Evolutionary conservation across 2,329 filamentous ascomycete genomes (phyloP), one percentile per base, ranked within the genome.

Genomic region (Nigrospora osmanthi): DNA sequence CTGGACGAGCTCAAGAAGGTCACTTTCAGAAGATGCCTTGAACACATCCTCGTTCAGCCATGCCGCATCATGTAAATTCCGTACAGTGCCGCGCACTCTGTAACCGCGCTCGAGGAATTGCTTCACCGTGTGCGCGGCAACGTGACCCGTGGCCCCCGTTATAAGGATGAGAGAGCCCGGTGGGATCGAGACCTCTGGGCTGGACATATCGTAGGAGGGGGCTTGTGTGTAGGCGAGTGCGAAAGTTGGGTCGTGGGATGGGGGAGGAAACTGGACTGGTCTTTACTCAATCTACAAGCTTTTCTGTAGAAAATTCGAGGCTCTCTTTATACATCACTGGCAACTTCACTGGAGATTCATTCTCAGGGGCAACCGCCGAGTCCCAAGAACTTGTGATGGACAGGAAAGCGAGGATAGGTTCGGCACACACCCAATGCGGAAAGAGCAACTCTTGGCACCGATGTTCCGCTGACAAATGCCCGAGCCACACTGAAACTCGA

Each of bases 1-100:
- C 5, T 59, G 47, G 5, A 65, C 56, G 4, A 67, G 54, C 31
- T 70, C 64, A 38, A 73, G 66, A 3, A 51, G 46, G 7, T 55
- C 58, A 1, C 16, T 39, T 0, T 58, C 58, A 28, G 57, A 56
- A 14, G 58, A 58, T 1, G 51, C 13, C 9, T 58, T 51, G 42
- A 67, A 67, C 14, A 54, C 48, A 2, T 62, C 54, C 2, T 63
- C 50, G 3, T 65, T 38, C 11, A 62, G 51, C 66, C 67, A 70
- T 1, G 59, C 52, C 7, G 59, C 58, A 19, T 61, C 56, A 0
- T 54, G 39, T 4, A 50, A 31, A 38, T 62, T 19, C 12, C 39
- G 39, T 6, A 40, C 30, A 5, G 34, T 17, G 11, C 30, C 30
- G n/a, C 28, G n/a, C 28, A 32, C 38, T 7, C 38, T 28, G 28